Base-by-base conservation (phyloP, 163 green algal genomes). In the Volvox carteri region DNA sequence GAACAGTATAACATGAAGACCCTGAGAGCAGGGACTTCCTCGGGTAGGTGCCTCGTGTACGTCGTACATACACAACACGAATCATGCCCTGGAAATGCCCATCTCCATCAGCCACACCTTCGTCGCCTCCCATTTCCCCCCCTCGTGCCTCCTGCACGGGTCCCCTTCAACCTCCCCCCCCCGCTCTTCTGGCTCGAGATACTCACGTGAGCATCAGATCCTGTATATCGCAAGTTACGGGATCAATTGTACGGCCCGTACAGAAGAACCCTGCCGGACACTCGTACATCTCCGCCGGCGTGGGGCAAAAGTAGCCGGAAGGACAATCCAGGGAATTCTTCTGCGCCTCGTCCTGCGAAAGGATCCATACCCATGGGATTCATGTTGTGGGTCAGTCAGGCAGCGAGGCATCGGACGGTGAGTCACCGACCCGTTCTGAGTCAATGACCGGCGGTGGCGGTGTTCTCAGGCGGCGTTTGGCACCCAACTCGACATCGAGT, bases 211-310 rank as follows among this genome's bases (percentile, higher is more conserved):
- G 18, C 42, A 95, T 46, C 62, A 95, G 88, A 44, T 68, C 6
- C 28, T 91, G 68, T 65, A 93, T 94, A 62, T 93, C 73, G 88
- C 95, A 97, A 4, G 90, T 95, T 19, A 94, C 86, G 8, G 94
- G 92, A 2, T 72, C 46, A 7, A 95, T 84, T 4, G 94, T 92
- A 54, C 92, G 90, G 30, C 30, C 41, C 4, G 87, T 58, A 78
- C 94, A 96, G 68, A 92, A 96, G 4, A 60, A 68, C 4, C 94
- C 94, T 1, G 93, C 30, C 18, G 88, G 90, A 67, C 94, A 96
- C 0, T 52, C n/a, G 4, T 78, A n/a, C 56, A 67, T 28, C 18
- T 72, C 44, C 4, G 70, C 65, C 1, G 94, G 94, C 0, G 86
- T 93, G 21, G 89, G 89, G 84, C 92, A 95, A 70, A 88, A 92